phyloP scores from a whole-genome alignment of 2,329 filamentous ascomycete species.

The Exophiala bonariae region DNA sequence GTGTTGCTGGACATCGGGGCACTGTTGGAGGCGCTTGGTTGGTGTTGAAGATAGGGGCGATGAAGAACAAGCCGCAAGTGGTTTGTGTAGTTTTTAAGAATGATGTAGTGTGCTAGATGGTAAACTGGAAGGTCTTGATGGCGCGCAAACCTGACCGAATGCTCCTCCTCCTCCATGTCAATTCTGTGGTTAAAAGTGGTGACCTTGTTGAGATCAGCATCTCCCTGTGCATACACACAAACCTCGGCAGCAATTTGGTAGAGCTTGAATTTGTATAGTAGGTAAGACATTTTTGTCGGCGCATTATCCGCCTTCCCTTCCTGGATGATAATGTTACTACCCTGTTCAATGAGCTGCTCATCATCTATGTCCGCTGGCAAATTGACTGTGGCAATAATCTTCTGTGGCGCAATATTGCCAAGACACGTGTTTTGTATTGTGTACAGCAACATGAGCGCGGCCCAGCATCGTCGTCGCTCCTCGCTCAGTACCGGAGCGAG shows the following conservation, averaged over 20 bases:
- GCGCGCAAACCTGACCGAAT: constrained; percentile 28
- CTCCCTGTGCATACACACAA: constrained; percentile 31
- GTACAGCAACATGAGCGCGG: constrained; percentile 42
- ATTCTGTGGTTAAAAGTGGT: constrained; percentile 33
- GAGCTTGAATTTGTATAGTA: constrained; percentile 39
- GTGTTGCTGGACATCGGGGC: constrained; percentile 33
- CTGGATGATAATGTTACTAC: no score
- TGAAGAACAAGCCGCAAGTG: constrained; percentile 40
- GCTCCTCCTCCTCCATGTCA: constrained; percentile 34
- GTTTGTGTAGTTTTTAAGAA: constrained; percentile 41
- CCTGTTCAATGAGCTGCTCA: constrained; percentile 32
- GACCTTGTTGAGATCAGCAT: constrained; percentile 28
- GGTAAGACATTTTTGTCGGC: constrained; percentile 44
- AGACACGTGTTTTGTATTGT: constrained; percentile 39
- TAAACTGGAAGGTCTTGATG: constrained; percentile 30
- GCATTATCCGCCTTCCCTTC: constrained; percentile 12
- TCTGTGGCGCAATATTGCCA: constrained; percentile 35
- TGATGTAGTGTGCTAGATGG: constrained; percentile 41
- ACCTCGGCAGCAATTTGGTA: constrained; percentile 39
- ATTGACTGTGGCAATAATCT: constrained; percentile 32
- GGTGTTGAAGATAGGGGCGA: constrained; percentile 33
- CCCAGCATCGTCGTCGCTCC: constrained; percentile 41
- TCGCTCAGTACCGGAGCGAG: constrained; percentile 39
- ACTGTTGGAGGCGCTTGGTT: constrained; percentile 21
- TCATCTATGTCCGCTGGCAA: constrained; percentile 40